A percentile compares a stretch with the other conserved stretches of the same genome.
These are phyloP conservation scores for Citrus reticulata DNA, from an alignment of 345 rosid genomes.

Conservation along the genomic window DNA sequence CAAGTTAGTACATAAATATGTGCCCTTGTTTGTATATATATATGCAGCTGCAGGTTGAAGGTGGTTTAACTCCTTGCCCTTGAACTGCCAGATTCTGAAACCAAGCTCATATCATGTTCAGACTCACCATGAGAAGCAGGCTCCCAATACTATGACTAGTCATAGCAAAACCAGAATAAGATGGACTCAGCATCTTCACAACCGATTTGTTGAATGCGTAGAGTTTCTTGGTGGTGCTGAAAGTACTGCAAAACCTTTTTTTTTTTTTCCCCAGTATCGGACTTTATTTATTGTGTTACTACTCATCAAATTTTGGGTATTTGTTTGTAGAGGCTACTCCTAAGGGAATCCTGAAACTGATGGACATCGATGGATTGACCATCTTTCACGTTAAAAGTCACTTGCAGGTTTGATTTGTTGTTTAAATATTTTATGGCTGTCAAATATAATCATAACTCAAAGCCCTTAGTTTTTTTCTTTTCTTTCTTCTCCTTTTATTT, in stretches of 20 bases:
- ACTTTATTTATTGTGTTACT: too few species aligned
- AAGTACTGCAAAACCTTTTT: constrained; percentile 3
- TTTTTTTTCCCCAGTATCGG: too few species aligned
- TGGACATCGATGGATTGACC: constrained; percentile 25
- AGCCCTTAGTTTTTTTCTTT: background rate
- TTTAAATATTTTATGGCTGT: too few species aligned
- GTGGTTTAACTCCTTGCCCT: background rate
- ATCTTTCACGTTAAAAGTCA: constrained; percentile 35
- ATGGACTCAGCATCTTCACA: constrained; percentile 37
- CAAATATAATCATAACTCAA: background rate
- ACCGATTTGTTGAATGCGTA: constrained; percentile 31
- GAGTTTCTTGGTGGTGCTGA: constrained; percentile 28
- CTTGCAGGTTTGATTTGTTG: constrained; percentile 24
- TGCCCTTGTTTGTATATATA: background rate
- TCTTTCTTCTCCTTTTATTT: background rate
- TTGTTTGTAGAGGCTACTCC: constrained; percentile 31
- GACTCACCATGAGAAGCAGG: too few species aligned
- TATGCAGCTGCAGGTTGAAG: background rate
- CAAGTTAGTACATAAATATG: background rate
- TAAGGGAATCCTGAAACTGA: constrained; percentile 28
- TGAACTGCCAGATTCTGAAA: constrained; percentile 1
- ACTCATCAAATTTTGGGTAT: too few species aligned
- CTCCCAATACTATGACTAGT: background rate
- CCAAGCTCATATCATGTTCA: background rate
- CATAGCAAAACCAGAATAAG: constrained; percentile 20